phyloP scores from a whole-genome alignment of 2,329 filamentous ascomycete species.

The Hymenoscyphus infarciens region DNA sequence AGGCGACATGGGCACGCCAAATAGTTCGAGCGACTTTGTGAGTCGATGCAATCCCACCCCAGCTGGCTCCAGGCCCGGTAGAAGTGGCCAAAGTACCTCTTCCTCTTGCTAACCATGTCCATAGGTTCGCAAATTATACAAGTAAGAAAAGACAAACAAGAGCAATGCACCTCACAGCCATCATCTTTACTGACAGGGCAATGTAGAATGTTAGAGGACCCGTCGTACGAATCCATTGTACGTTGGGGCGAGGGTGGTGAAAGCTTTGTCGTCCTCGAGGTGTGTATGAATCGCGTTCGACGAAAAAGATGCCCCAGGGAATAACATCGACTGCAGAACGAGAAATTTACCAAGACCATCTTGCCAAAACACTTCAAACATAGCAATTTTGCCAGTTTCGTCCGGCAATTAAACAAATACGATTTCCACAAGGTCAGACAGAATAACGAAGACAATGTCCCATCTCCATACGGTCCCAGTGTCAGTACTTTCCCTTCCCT shows the following conservation, averaged over 20 bases:
- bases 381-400: slow-evolving; percentile 96
- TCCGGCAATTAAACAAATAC: slow-evolving; percentile 93
- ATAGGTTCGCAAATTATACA: slow-evolving; percentile 96
- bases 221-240: slow-evolving; percentile 86
- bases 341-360: slow-evolving; percentile 96
- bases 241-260: slow-evolving; percentile 94
- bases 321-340: slow-evolving; percentile 60
- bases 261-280: slow-evolving; percentile 96
- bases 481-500: slow-evolving; percentile 44
- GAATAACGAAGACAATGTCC: slow-evolving; percentile 80
- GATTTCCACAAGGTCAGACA: slow-evolving; percentile 97
- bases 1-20: slow-evolving; percentile 44
- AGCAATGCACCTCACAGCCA: slow-evolving; percentile 16
- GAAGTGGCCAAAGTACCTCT: not conserved
- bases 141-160: slow-evolving; percentile 55
- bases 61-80: not conserved
- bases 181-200: slow-evolving; percentile 16
- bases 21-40: slow-evolving; percentile 95
- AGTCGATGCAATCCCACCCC: slow-evolving; percentile 41
- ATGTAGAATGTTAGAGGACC: slow-evolving; percentile 89
- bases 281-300: slow-evolving; percentile 50
- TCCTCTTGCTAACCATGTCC: slow-evolving; percentile 22
- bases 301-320: not conserved
- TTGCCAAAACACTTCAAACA: slow-evolving; percentile 99
- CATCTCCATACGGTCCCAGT: slow-evolving; percentile 76